These are phyloP conservation scores for Phaeomoniella chlamydospora DNA, from an alignment of 2,329 filamentous ascomycete species.

Conservation along the genomic window DNA sequence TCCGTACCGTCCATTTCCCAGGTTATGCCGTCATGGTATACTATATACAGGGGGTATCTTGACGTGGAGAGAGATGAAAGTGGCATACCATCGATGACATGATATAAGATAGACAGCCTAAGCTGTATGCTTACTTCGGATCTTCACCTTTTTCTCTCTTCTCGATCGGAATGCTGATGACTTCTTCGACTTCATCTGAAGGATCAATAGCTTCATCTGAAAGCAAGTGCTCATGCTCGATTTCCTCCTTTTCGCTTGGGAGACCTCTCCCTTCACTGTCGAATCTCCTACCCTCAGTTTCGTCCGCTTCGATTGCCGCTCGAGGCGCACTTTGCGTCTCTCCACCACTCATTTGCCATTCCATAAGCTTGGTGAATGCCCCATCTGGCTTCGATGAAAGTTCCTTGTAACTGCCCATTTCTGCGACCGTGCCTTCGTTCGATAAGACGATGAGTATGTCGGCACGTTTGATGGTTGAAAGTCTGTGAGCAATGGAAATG, in stretches of 20 bases:
- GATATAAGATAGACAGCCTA: too few relatives aligned
- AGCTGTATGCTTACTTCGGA: neutral
- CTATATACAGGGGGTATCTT: too few relatives aligned
- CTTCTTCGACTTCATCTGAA: neutral
- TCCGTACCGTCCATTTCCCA: too few relatives aligned
- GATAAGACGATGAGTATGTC: slow-evolving; percentile 89
- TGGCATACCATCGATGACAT: too few relatives aligned
- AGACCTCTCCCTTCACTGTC: slow-evolving; percentile 16
- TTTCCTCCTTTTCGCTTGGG: slow-evolving; percentile 34
- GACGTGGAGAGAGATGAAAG: too few relatives aligned
- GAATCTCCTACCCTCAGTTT: slow-evolving; percentile 8
- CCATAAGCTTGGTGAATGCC: slow-evolving; percentile 91
- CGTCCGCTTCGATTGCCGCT: slow-evolving; percentile 7
- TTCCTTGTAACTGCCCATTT: slow-evolving; percentile 71
- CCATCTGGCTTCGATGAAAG: slow-evolving; percentile 60
- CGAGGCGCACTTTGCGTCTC: slow-evolving; percentile 29
- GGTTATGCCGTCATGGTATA: too few relatives aligned
- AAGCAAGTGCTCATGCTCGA: slow-evolving; percentile 23
- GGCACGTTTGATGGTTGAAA: slow-evolving; percentile 91
- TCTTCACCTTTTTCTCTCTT: neutral
- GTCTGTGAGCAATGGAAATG: slow-evolving; percentile 89
- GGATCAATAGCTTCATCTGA: neutral
- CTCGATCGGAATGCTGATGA: neutral
- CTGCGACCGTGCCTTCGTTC: slow-evolving; percentile 74
- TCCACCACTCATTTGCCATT: slow-evolving; percentile 91